These are phyloP conservation scores for Pezizomycotina sp. DNA, from an alignment of 2,329 filamentous ascomycete genomes.

Conservation along the genomic window DNA sequence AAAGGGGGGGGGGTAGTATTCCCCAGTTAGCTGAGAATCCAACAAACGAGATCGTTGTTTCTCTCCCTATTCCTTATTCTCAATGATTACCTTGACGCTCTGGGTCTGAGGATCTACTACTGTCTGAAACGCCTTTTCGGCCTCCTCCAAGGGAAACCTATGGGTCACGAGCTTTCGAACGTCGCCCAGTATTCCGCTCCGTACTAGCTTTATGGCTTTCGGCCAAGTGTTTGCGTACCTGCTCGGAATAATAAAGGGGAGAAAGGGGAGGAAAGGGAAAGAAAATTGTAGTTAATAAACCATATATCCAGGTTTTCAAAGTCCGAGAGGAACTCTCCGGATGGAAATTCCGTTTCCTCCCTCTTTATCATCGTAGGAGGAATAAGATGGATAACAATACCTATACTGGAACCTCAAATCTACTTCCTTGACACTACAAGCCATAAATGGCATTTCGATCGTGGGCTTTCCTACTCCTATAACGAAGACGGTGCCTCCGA, in stretches of 20 bases:
- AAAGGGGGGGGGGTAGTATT: no score
- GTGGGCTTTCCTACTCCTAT: constrained; percentile 92
- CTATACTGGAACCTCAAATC: constrained; percentile 95
- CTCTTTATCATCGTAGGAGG: no score
- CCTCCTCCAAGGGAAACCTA: constrained; percentile 69
- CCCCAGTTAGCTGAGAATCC: no score
- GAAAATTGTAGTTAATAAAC: no score
- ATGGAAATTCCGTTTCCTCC: no score
- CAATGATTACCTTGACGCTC: constrained; percentile 95
- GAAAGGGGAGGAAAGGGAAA: no score
- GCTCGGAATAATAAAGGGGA: no score
- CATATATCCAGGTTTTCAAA: no score
- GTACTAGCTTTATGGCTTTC: constrained; percentile 70
- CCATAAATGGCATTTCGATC: constrained; percentile 92
- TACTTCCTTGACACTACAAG: constrained; percentile 74
- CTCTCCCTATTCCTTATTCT: no score
- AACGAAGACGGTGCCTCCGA: constrained; percentile 92
- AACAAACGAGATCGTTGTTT: no score
- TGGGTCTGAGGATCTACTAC: constrained; percentile 76
- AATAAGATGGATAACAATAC: no score
- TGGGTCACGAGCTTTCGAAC: constrained; percentile 74
- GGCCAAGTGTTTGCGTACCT: constrained; percentile 76
- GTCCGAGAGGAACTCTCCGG: no score
- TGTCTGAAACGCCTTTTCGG: constrained; percentile 75
- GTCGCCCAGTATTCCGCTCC: constrained; percentile 54